Evolutionary conservation across 208 protist genomes (phyloP).

Genomic region (Leishmania martiniquensis): DNA sequence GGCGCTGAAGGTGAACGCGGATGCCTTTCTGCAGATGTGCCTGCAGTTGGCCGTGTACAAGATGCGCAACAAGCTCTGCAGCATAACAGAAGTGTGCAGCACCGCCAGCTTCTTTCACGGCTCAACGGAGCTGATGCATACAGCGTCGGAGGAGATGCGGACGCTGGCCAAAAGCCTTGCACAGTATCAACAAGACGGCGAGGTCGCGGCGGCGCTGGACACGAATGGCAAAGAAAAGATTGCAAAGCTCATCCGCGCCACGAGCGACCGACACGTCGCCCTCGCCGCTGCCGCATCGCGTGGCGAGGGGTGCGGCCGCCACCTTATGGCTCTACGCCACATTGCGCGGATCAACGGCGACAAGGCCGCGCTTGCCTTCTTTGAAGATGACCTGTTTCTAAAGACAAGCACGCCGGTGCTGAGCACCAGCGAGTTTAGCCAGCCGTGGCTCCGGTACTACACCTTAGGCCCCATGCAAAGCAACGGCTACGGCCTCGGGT

Average conservation of each 20-base stretch:
- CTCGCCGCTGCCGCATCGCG: constrained; percentile 49
- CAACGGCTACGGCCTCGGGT: constrained; percentile 94
- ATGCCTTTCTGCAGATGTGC: constrained; percentile 89
- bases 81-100: constrained; percentile 69
- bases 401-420: constrained; percentile 52
- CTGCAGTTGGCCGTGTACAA: constrained; percentile 86
- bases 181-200: constrained; percentile 26
- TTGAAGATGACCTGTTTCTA: constrained; percentile 76
- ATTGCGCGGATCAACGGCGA: constrained; percentile 64
- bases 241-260: constrained; percentile 49
- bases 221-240: constrained; percentile 42
- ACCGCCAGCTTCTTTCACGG: constrained; percentile 85
- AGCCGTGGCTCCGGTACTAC: constrained; percentile 79
- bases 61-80: constrained; percentile 67
- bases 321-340: constrained; percentile 88
- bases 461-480: constrained; percentile 84
- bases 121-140: constrained; percentile 79
- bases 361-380: constrained; percentile 77
- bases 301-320: constrained; percentile 90
- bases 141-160: constrained; percentile 65
- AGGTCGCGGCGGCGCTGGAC: constrained; percentile 16
- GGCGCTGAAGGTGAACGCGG: constrained; percentile 48
- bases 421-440: constrained; percentile 69
- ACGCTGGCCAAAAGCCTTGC: constrained; percentile 55
- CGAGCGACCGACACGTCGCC: constrained; percentile 53